phyloP scores from a whole-genome alignment of 148 eudicot species.

The Chenopodium quinoa region DNA sequence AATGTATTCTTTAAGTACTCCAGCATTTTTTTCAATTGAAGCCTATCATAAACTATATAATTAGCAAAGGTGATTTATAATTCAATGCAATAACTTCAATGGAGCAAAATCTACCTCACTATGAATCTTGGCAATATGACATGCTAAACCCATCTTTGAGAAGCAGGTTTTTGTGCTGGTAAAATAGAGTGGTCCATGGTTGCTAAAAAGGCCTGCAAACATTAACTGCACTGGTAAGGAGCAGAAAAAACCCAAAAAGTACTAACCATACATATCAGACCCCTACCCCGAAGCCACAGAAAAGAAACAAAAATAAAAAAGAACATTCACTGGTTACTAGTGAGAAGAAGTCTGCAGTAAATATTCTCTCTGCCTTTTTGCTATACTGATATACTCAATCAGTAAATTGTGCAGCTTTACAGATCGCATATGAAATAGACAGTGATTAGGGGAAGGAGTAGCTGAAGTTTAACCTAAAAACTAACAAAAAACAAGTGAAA shows the following conservation, averaged over 20 bases:
- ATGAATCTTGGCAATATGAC: constrained; percentile 99
- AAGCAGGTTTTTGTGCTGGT: constrained; percentile 64
- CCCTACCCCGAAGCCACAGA: neutral
- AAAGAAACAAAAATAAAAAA: too few relatives aligned
- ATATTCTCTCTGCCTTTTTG: too few relatives aligned
- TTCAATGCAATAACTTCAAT: constrained; percentile 4
- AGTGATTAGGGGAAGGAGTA: too few relatives aligned
- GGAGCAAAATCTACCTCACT: constrained; percentile 68
- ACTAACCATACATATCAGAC: neutral
- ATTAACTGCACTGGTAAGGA: constrained; percentile 11
- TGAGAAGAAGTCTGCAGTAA: too few relatives aligned
- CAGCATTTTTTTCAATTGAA: constrained; percentile 89
- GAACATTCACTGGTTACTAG: too few relatives aligned
- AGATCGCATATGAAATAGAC: too few relatives aligned
- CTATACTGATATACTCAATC: too few relatives aligned
- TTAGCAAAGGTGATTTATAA: constrained; percentile 16
- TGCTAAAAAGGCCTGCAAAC: constrained; percentile 88
- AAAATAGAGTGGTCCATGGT: constrained; percentile 97
- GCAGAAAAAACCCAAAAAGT: neutral
- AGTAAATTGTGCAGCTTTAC: too few relatives aligned
- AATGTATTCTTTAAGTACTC: constrained; percentile 79
- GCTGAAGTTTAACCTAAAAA: too few relatives aligned
- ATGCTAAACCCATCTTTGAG: constrained; percentile 88
- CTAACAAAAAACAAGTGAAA: neutral
- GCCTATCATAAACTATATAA: constrained; percentile 45